Evolutionary conservation across 345 rosid genomes (phyloP).

Genomic region (Eucalyptus sp.): DNA sequence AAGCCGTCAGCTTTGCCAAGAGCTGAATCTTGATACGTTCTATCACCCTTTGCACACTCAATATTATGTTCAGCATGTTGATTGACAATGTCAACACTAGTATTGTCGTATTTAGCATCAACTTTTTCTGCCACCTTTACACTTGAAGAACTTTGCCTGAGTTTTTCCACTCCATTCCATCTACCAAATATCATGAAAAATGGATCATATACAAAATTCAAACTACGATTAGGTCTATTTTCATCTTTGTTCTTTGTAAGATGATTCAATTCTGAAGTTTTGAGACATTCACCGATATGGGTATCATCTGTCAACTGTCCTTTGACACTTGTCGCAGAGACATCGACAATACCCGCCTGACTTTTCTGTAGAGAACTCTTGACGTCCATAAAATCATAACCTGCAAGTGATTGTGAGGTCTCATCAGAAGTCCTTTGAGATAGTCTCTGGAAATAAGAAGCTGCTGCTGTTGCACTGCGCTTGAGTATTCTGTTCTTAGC

Average conservation of each 20-base stretch:
- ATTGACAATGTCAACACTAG: slow-evolving; percentile 8
- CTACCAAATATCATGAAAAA: slow-evolving; percentile 48
- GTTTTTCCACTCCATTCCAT: slow-evolving; percentile 25
- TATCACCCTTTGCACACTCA: slow-evolving; percentile 15
- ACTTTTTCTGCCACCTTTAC: slow-evolving; percentile 3
- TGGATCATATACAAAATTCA: slow-evolving; percentile 1
- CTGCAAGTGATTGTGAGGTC: slow-evolving; percentile 18
- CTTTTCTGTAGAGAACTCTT: slow-evolving; percentile 23
- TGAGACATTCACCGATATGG: slow-evolving; percentile 9
- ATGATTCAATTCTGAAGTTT: slow-evolving; percentile 4
- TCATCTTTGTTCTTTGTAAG: slow-evolving; percentile 1
- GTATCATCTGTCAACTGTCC: slow-evolving; percentile 12
- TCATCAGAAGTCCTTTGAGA: slow-evolving; percentile 27
- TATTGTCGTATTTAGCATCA: slow-evolving; percentile 10
- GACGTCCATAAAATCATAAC: slow-evolving; percentile 28
- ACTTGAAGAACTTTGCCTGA: slow-evolving; percentile 13
- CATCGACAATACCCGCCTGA: slow-evolving; percentile 10
- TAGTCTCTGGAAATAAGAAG: slow-evolving; percentile 44
- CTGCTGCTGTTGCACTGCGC: slow-evolving; percentile 68
- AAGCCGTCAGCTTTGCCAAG: slow-evolving; percentile 18
- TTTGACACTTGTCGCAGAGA: neutral
- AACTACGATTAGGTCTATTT: neutral
- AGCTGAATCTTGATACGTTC: slow-evolving; percentile 10
- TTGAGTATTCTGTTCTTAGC: slow-evolving; percentile 71
- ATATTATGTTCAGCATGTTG: slow-evolving; percentile 7